Percentiles rank a stretch among this genome's conserved stretches.
These are phyloP conservation scores for Hypoxylon sp. DNA, from an alignment of 2,329 filamentous ascomycete species.

Conservation along the genomic window DNA sequence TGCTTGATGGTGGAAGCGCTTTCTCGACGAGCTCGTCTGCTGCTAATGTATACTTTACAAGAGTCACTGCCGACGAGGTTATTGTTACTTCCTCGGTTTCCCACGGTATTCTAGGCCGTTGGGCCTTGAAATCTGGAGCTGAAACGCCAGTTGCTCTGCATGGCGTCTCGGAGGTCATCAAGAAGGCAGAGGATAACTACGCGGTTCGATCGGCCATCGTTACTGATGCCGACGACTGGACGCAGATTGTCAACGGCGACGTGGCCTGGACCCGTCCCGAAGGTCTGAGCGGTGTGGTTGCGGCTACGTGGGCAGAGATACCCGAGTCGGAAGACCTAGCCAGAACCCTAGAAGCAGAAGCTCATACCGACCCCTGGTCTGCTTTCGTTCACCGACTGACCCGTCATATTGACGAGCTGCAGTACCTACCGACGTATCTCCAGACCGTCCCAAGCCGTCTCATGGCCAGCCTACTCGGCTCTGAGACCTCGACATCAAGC, in stretches of 20 bases:
- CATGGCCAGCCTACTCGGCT: constrained; percentile 69
- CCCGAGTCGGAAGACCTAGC: constrained; percentile 77
- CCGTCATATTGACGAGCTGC: constrained; percentile 81
- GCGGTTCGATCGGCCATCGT: constrained; percentile 81
- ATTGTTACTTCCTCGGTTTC: constrained; percentile 78
- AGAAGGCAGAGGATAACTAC: constrained; percentile 71
- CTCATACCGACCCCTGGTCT: constrained; percentile 77
- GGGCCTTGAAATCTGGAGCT: constrained; percentile 63
- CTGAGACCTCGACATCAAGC: constrained; percentile 54
- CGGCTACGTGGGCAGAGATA: constrained; percentile 82
- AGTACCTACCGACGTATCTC: constrained; percentile 77
- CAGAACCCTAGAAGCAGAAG: constrained; percentile 84
- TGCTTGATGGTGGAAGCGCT: constrained; percentile 72
- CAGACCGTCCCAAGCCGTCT: constrained; percentile 73
- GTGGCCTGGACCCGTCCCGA: constrained; percentile 83
- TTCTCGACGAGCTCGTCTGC: constrained; percentile 81
- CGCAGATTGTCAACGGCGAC: constrained; percentile 83
- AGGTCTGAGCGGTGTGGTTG: constrained; percentile 78
- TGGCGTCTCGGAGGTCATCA: constrained; percentile 82
- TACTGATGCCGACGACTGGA: constrained; percentile 76
- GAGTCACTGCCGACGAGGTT: constrained; percentile 78
- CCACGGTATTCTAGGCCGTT: constrained; percentile 77
- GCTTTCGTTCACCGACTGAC: constrained; percentile 90
- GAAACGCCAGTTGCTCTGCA: constrained; percentile 63
- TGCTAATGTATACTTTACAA: constrained; percentile 88